These are phyloP conservation scores for Cryptosporidium sp. DNA, from an alignment of 169 alveolate genomes.

Conservation along the genomic window DNA sequence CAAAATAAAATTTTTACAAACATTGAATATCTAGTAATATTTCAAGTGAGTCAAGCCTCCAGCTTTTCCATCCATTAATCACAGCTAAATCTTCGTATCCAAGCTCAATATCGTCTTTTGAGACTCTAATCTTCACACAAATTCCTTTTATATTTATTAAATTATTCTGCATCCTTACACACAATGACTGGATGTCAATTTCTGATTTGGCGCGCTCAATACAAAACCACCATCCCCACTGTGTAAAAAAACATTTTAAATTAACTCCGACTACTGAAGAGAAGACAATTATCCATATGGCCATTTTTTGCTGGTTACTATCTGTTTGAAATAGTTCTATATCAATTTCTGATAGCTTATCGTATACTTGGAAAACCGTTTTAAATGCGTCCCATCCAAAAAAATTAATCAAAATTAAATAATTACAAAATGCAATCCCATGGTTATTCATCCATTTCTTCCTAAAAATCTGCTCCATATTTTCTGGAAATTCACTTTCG, in stretches of 20 bases:
- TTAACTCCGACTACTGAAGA: constrained; percentile 32
- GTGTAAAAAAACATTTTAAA: constrained; percentile 16
- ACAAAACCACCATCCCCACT: constrained; percentile 75
- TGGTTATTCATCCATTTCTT: constrained; percentile 39
- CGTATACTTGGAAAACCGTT: constrained; percentile 31
- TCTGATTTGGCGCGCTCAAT: constrained; percentile 50
- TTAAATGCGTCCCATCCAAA: constrained; percentile 59
- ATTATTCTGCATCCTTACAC: constrained; percentile 42
- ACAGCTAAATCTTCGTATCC: constrained; percentile 45
- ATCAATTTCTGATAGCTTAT: background rate
- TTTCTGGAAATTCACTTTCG: background rate
- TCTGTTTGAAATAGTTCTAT: background rate
- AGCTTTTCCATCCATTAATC: constrained; percentile 35
- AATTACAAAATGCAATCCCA: constrained; percentile 53
- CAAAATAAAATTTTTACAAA: background rate
- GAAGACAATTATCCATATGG: constrained; percentile 41
- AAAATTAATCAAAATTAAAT: constrained; percentile 9
- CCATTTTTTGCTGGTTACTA: constrained; percentile 16
- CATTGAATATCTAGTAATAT: constrained; percentile 12
- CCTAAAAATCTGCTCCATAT: background rate
- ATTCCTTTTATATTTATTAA: constrained; percentile 2
- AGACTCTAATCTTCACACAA: constrained; percentile 24
- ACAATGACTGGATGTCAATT: constrained; percentile 44
- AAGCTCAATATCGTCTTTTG: background rate
- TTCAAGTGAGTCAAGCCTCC: constrained; percentile 25